A percentile compares a stretch with the other conserved stretches of the same genome.
Evolutionary conservation across 768 basidiomycete species (phyloP).

Genomic region (Serendipita vermifera): DNA sequence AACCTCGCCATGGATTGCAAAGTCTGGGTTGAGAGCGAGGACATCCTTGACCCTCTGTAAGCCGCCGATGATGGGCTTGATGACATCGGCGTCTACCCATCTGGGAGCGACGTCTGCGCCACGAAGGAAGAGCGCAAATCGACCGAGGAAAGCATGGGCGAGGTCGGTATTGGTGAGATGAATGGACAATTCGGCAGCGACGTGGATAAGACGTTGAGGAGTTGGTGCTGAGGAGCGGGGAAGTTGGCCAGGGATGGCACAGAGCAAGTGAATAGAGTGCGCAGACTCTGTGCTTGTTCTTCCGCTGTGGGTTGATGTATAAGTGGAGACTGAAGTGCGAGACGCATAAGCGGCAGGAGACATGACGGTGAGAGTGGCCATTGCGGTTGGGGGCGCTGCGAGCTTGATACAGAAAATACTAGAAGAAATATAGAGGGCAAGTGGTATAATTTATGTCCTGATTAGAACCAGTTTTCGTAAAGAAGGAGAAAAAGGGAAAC

Average conservation of each 20-base stretch:
- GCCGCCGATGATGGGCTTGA: constrained; percentile 3
- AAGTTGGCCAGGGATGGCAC: background rate
- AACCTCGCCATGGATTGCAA: constrained; percentile 4
- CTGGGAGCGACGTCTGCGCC: background rate
- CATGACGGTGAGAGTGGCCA: constrained; percentile 2
- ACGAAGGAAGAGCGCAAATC: background rate
- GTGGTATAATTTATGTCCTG: too few species aligned
- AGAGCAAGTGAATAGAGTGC: background rate
- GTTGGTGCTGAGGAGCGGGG: background rate
- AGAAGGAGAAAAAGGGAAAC: too few species aligned
- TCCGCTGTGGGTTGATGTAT: background rate
- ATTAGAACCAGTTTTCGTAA: too few species aligned
- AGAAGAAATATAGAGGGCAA: too few species aligned
- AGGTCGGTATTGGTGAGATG: constrained; percentile 7
- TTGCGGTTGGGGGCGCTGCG: background rate
- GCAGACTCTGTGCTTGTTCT: background rate
- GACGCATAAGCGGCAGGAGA: background rate
- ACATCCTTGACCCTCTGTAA: background rate
- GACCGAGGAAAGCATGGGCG: background rate
- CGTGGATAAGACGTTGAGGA: background rate
- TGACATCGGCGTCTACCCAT: constrained; percentile 2
- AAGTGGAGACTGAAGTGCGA: background rate
- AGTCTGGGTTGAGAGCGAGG: background rate
- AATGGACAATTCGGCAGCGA: background rate
- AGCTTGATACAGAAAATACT: too few species aligned